Evolutionary conservation across 345 rosid genomes (phyloP).

Genomic region (Cardamine chenopodiifolia): DNA sequence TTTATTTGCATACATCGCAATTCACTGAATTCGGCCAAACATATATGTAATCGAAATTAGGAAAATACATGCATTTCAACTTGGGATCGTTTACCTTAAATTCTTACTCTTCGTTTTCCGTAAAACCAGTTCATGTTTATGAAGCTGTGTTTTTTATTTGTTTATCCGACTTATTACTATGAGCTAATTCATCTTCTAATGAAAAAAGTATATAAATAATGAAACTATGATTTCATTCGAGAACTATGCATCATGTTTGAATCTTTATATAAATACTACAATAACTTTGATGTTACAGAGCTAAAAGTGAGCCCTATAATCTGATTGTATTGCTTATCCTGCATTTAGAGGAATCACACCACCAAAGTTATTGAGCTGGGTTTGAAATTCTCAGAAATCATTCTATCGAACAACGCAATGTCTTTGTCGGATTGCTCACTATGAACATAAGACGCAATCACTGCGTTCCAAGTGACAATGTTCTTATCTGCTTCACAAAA

Average conservation of each 20-base stretch:
- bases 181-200: background rate
- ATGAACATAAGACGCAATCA: constrained; percentile 54
- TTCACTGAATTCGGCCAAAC: background rate
- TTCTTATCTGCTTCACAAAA: constrained; percentile 50
- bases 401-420: constrained; percentile 55
- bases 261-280: background rate
- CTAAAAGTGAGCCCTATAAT: background rate
- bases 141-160: too few species aligned
- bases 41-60: background rate
- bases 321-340: background rate
- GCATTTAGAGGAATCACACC: constrained; percentile 21
- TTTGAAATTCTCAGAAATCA: constrained; percentile 50
- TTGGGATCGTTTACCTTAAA: background rate
- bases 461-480: constrained; percentile 60
- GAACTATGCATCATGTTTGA: background rate
- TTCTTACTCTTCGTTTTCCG: background rate
- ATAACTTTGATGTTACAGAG: background rate
- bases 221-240: background rate
- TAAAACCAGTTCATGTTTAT: background rate
- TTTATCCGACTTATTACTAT: background rate
- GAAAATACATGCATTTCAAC: background rate
- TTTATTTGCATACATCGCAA: background rate
- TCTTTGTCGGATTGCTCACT: constrained; percentile 51
- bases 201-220: background rate
- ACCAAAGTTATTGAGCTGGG: constrained; percentile 61